Conservation (phyloP, 2,329 filamentous ascomycete species). For the Incumbomyces delicatus region DNA sequence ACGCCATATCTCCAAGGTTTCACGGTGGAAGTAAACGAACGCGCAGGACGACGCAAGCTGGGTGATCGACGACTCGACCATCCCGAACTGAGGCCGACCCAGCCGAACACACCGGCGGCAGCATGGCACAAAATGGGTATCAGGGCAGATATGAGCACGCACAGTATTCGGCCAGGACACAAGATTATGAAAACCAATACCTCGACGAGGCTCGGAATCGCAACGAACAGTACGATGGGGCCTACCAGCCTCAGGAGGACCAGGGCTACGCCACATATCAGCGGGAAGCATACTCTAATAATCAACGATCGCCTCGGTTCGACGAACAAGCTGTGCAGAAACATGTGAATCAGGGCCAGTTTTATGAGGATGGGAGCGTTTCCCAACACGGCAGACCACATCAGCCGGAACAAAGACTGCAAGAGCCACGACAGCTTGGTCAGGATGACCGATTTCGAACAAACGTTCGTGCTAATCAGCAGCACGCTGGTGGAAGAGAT, state of each 20-base stretch:
- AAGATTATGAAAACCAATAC: not conserved
- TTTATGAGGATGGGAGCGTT: not conserved
- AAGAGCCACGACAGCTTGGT: constrained; percentile 12
- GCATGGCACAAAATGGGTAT: constrained; percentile 1
- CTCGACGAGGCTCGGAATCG: too few species aligned
- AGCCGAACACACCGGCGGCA: not conserved
- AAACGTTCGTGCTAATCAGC: constrained; percentile 1
- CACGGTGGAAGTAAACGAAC: too few species aligned
- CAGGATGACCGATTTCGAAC: constrained; percentile 19
- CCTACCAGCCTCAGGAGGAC: not conserved
- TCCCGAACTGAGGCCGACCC: not conserved
- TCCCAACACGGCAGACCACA: not conserved
- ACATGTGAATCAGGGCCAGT: not conserved
- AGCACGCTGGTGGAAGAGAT: not conserved
- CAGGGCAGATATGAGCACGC: not conserved
- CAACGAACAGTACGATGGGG: not conserved
- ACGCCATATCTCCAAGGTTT: too few species aligned
- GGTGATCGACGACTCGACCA: too few species aligned
- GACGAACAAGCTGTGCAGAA: constrained; percentile 1
- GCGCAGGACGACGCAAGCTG: too few species aligned
- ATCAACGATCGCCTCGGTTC: not conserved
- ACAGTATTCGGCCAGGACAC: not conserved
- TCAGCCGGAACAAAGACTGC: not conserved
- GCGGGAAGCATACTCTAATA: not conserved
- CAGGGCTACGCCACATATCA: not conserved